These are phyloP conservation scores for Cordyceps fumosorosea DNA, from an alignment of 2,329 filamentous ascomycete genomes.

Conservation along the genomic window DNA sequence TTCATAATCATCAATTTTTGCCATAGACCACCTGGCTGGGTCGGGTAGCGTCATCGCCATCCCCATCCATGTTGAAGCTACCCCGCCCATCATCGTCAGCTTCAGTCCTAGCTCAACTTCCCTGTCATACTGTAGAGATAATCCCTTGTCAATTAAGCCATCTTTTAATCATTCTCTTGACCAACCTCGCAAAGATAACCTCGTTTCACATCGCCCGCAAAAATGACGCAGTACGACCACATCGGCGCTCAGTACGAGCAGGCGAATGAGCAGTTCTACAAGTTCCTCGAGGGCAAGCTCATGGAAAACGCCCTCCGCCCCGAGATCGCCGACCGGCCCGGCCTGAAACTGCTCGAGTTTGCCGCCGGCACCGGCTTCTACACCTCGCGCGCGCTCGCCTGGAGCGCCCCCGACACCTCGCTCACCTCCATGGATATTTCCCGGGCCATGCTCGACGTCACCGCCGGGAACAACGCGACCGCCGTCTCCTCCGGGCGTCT, in stretches of 20 bases:
- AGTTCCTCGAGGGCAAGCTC: conserved; percentile 2
- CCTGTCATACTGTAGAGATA: neutral
- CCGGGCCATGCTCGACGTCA: neutral
- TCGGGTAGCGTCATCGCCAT: neutral
- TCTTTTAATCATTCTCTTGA: no score
- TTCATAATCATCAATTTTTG: no score
- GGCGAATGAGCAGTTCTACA: conserved; percentile 2
- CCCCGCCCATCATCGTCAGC: neutral
- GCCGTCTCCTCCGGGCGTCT: neutral
- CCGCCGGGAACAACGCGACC: neutral
- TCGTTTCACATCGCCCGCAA: neutral
- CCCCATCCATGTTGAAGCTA: neutral
- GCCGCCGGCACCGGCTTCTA: conserved; percentile 9
- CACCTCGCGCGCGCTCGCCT: neutral
- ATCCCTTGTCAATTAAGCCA: no score
- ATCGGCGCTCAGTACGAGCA: neutral
- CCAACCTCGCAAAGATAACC: neutral
- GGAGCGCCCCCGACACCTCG: neutral
- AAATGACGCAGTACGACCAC: conserved; percentile 9
- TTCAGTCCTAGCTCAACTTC: neutral
- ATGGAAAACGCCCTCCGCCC: neutral
- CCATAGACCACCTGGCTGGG: no score
- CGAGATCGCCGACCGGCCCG: neutral
- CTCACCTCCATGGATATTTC: conserved; percentile 6
- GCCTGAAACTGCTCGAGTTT: neutral